phyloP scores from a whole-genome alignment of 805 yeast genomes.

The Nakazawaea ambrosiae region DNA sequence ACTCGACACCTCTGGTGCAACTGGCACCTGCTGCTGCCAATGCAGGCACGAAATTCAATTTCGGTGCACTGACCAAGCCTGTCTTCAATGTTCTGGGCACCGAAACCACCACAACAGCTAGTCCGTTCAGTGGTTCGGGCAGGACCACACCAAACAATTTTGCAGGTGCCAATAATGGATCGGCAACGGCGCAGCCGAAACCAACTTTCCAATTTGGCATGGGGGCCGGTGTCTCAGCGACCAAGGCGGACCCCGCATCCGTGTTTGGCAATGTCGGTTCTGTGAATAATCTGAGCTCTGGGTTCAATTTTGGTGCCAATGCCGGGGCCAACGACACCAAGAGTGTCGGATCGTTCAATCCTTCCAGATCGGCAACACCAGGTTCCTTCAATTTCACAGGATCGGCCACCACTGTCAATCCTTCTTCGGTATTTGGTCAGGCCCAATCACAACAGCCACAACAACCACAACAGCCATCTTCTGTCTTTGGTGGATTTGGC shows the following conservation, averaged over 20 bases:
- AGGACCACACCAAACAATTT: neutral
- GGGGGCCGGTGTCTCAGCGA: neutral
- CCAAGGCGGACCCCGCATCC: conserved; percentile 6
- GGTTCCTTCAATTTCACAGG: conserved; percentile 1
- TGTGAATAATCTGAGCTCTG: too few relatives aligned
- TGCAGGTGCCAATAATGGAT: neutral
- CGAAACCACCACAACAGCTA: too few relatives aligned
- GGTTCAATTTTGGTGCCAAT: neutral
- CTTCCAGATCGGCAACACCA: conserved; percentile 9
- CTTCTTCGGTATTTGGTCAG: conserved; percentile 7
- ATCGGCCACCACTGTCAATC: neutral
- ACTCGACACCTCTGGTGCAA: conserved; percentile 5
- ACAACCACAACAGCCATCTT: neutral
- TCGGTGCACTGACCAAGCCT: neutral
- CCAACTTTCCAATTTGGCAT: neutral
- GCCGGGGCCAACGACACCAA: neutral
- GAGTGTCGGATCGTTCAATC: neutral
- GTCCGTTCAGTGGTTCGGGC: neutral
- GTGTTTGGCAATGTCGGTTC: too few relatives aligned
- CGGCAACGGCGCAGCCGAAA: neutral
- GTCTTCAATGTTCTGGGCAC: too few relatives aligned
- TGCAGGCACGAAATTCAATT: conserved; percentile 1
- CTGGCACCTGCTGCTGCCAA: neutral
- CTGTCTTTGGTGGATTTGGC: neutral
- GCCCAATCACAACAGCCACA: neutral